Evolutionary conservation across 2,329 filamentous ascomycete genomes (phyloP), one percentile per base, ranked within the genome.

Genomic region (Fusarium virguliforme): DNA sequence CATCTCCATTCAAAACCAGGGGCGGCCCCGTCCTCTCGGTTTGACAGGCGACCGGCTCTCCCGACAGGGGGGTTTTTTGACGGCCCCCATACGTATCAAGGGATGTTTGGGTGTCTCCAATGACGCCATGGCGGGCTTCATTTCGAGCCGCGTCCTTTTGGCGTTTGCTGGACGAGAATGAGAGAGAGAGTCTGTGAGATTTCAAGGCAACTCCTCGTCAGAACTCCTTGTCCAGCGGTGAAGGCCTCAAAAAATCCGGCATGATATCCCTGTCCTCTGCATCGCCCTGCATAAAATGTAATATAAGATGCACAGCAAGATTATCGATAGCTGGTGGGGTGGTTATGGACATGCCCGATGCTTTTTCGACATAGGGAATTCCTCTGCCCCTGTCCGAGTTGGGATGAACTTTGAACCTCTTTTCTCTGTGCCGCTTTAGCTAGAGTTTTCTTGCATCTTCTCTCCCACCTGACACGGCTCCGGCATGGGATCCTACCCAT

Each of bases 41-140:
- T 71, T 74, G 67, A 67, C 73, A 75, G 65, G 71, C 58, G 73
- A 72, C 68, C 43, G 54, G 66, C 59, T 72, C 18, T 72, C 66
- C 22, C 54, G 41, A 67, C 70, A 68, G 60, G 72, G 67, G 43
- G 18, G 18, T 1, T 18, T 18, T 18, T 28, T 4, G 57, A 10
- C 34, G 40, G 13, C 56, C 68, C 61, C 56, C 62, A 60, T 71
- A 58, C 43, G 43, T 48, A 48, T 73, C 61, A 67, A 60, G 48
- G 62, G 55, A 57, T 48, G 41, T 26, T n/a, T 28, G n/a, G 64
- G 53, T 57, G 71, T 70, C 71, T 64, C 67, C 59, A 65, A 61
- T 73, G 69, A 68, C 67, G 64, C 59, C 64, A 72, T 67, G 50
- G 35, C 32, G 28, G 51, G 35, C 26, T 58, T 72, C 64, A 68